Conservation (phyloP, 352 stramenopile species). For the Plasmopara halstedii region DNA sequence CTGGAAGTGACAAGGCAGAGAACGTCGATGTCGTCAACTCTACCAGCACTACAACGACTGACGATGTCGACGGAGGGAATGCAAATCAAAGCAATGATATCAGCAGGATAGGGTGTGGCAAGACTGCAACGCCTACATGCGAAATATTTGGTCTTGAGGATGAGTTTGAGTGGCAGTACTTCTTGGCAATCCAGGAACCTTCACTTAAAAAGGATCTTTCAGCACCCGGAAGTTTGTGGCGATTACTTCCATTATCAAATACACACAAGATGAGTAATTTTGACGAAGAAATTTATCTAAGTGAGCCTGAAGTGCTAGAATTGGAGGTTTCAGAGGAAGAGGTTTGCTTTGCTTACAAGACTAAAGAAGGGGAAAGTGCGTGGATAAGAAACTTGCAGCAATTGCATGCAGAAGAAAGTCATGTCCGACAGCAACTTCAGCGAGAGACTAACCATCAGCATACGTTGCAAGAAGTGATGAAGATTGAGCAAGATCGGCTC, state of each 20-base stretch:
- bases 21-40: constrained; percentile 3
- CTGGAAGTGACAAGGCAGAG: constrained; percentile 5
- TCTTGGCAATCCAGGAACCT: constrained; percentile 29
- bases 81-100: constrained; percentile 8
- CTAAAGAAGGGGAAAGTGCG: constrained; percentile 17
- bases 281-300: constrained; percentile 44
- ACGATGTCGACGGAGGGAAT: constrained; percentile 8
- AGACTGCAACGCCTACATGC: constrained; percentile 3
- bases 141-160: constrained; percentile 9
- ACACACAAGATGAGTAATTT: constrained; percentile 43
- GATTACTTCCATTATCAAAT: constrained; percentile 45
- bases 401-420: constrained; percentile 46
- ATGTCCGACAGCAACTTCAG: constrained; percentile 46
- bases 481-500: constrained; percentile 63
- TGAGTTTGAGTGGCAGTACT: constrained; percentile 41
- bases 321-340: constrained; percentile 64
- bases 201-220: constrained; percentile 2
- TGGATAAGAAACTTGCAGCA: constrained; percentile 48
- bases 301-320: constrained; percentile 43
- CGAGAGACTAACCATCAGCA: constrained; percentile 45
- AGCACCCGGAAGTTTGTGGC: constrained; percentile 29
- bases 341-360: constrained; percentile 34
- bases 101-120: constrained; percentile 11
- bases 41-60: constrained; percentile 2
- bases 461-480: constrained; percentile 59